Base-by-base conservation (phyloP, 225 moss, liverwort and hornwort species). In the Rhytidiadelphus loreus region DNA sequence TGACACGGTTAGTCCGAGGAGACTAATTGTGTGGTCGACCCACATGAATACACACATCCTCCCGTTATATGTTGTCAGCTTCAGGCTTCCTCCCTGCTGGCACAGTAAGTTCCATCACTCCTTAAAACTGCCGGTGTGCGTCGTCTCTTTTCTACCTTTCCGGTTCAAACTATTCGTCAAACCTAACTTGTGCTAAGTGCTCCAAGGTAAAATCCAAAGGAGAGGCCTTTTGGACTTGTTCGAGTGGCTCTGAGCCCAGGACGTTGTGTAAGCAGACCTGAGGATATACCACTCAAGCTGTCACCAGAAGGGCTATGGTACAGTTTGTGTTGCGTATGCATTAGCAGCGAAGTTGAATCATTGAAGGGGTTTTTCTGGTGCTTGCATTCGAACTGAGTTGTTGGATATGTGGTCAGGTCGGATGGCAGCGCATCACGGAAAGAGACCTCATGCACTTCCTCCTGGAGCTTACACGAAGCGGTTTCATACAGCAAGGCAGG, bases 41-140 rank as follows among this genome's bases (percentile, higher is more conserved):
- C 93, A 93, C 71, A 95, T 95, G 93, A 93, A 95, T 68, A 93
- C 93, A 8, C 93, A 93, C 72, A 91, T 95, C 80, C 91, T 95
- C 32, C 95, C 95, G 73, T 83, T 92, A 4, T 95, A 91, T 90
- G 93, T 93, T 53, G 91, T 95, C 92, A 91, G 93, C 90, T 95
- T 95, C 92, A 92, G 86, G 90, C 91, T 92, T 57, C 92, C 95
- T 91, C 75, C 89, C 77, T 65, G 74, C 55, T 93, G 95, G 95
- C 93, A 91, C 79, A 80, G 95, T 95, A 92, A 95, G 92, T 93
- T 83, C 74, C 86, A 72, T 57, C 44, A 87, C 81, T 81, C 68
- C 71, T 81, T 32, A 33, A 87, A 53, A 44, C 33, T 69, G 64
- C 41, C 41, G 75, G 64, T 91, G 60, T 88, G 58, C 18, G 52